phyloP scores from a whole-genome alignment of 768 basidiomycete species.

The Calocybe indica region DNA sequence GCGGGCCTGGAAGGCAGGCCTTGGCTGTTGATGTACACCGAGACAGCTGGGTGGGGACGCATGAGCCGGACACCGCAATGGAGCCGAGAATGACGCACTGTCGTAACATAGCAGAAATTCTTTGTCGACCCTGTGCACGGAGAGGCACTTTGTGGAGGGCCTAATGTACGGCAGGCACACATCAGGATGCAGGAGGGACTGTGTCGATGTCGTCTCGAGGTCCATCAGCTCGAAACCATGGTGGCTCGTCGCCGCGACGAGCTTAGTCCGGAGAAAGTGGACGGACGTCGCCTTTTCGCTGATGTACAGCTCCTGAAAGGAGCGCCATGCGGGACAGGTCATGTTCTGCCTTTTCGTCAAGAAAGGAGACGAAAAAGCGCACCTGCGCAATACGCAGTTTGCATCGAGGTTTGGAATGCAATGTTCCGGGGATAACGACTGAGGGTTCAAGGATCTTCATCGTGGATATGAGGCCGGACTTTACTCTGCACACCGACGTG shows the following conservation, averaged over 20 bases:
- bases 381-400: constrained; percentile 7
- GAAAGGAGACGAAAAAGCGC: background rate
- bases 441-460: constrained; percentile 10
- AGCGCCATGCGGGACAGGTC: background rate
- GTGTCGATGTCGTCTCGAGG: constrained; percentile 69
- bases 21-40: constrained; percentile 5
- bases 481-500: constrained; percentile 49
- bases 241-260: constrained; percentile 11
- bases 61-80: background rate
- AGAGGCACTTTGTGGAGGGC: constrained; percentile 60
- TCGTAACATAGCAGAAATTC: constrained; percentile 79
- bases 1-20: constrained; percentile 1
- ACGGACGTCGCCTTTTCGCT: constrained; percentile 72
- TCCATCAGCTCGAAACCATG: constrained; percentile 30
- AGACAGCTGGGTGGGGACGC: background rate
- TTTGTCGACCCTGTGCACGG: constrained; percentile 69
- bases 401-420: background rate
- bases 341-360: background rate
- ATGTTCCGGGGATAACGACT: too few relatives aligned
- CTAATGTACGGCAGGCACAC: constrained; percentile 49
- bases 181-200: constrained; percentile 71
- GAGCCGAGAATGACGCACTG: constrained; percentile 33
- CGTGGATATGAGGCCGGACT: constrained; percentile 45
- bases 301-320: constrained; percentile 68
- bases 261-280: constrained; percentile 55